A percentile compares a stretch with the other conserved stretches of the same genome.
Evolutionary conservation across 306 rosid genomes (phyloP).

Genomic region (Cicer arietinum): DNA sequence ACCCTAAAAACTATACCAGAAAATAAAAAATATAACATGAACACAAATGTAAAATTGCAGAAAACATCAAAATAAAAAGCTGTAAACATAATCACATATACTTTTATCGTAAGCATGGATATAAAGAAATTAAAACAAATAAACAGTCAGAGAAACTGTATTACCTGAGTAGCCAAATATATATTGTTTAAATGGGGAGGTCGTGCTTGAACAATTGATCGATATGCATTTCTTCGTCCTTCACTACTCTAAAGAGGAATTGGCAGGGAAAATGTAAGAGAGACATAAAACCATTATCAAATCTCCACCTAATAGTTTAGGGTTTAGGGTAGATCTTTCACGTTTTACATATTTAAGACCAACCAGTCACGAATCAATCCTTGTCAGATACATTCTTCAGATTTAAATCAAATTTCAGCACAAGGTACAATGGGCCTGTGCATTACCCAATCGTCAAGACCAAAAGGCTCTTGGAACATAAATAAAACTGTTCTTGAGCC

Average conservation of each 20-base stretch:
- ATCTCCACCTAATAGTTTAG: conserved; percentile 21
- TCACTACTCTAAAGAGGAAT: conserved; percentile 69
- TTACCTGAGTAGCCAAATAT: conserved; percentile 97
- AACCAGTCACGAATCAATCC: conserved; percentile 4
- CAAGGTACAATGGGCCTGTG: conserved; percentile 14
- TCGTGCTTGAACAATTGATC: conserved; percentile 90
- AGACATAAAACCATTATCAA: conserved; percentile 14
- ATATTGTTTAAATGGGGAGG: conserved; percentile 93
- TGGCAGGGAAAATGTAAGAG: conserved; percentile 28
- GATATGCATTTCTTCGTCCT: conserved; percentile 91
- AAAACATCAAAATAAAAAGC: conserved; percentile 2
- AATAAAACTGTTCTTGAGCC: conserved; percentile 12
- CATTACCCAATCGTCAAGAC: conserved; percentile 14
- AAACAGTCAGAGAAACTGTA: conserved; percentile 33
- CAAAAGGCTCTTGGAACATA: conserved; percentile 22
- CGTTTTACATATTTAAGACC: conserved; percentile 24
- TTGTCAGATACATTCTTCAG: conserved; percentile 36
- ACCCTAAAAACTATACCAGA: conserved; percentile 6
- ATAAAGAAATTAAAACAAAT: conserved; percentile 8
- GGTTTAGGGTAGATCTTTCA: conserved; percentile 30
- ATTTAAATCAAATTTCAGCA: conserved; percentile 34
- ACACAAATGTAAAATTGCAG: conserved; percentile 15
- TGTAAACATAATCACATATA: neutral
- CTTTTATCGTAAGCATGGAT: conserved; percentile 17
- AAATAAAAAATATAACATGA: conserved; percentile 25